Base-by-base conservation (phyloP, 208 protist genomes). In the Angomonas desouzai region DNA sequence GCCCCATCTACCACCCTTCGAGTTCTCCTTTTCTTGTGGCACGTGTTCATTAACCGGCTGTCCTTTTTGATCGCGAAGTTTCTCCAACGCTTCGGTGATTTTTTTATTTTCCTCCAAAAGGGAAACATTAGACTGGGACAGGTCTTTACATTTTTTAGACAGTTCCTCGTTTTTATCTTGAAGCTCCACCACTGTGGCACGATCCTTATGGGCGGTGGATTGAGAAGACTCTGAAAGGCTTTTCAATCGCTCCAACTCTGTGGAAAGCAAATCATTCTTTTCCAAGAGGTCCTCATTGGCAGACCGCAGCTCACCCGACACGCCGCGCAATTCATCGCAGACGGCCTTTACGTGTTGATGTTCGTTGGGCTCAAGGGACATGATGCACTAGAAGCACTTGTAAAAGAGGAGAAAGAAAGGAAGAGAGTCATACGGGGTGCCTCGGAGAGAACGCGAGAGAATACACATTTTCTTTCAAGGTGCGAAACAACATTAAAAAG, bases 391-490 rank as follows among this genome's bases (percentile, higher is more conserved):
- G 13, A 40, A 40, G 9, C 36, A n/a, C n/a, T n/a, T n/a, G n/a
- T n/a, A n/a, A n/a, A n/a, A n/a, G 36, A 40, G 36, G 38, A 47
- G 3, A 67, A n/a, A 43, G 18, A n/a, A 36, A 29, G 0, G 2
- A 30, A 16, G 48, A 57, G 28, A 67, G 60, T 47, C 7, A 7
- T 34, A 63, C n/a, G n/a, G n/a, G n/a, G n/a, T n/a, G n/a, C n/a
- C n/a, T n/a, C n/a, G n/a, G n/a, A n/a, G n/a, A n/a, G n/a, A n/a
- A n/a, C n/a, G n/a, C n/a, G n/a, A n/a, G n/a, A n/a, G n/a, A n/a
- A n/a, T n/a, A n/a, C n/a, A n/a, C n/a, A n/a, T n/a, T n/a, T n/a
- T n/a, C n/a, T n/a, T n/a, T n/a, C n/a, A n/a, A n/a, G n/a, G n/a
- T n/a, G n/a, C n/a, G n/a, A n/a, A n/a, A n/a, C n/a, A n/a, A n/a